Base-by-base conservation (phyloP, 805 yeast genomes). In the Pichia scutulata region DNA sequence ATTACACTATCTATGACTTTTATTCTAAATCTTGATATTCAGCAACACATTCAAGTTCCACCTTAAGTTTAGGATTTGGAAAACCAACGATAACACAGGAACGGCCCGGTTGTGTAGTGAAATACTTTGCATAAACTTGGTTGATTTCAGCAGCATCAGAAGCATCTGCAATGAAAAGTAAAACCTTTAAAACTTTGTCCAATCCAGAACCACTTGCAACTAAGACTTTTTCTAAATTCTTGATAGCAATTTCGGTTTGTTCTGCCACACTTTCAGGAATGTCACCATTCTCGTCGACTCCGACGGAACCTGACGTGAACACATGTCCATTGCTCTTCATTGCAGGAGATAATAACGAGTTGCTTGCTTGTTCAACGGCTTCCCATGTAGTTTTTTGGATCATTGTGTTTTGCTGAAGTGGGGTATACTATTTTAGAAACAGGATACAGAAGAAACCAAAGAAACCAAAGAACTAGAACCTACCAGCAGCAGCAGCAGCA, bases 91-190 rank as follows among this genome's bases (percentile, higher is more conserved):
- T 70, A 30, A 77, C 69, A 60, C 80, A 75, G 47, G 75, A 70
- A 63, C 82, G 69, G 4, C 80, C 79, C 16, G 83, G 83, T 54
- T 69, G 68, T 41, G 69, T 68, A 2, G 73, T 69, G 64, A 78
- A 77, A 57, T 72, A 69, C 52, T 71, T 66, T 14, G 66, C 70
- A 56, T 77, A 78, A 33, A 77, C 67, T 44, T 69, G 61, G 62
- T 77, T 78, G 51, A 78, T 71, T 14, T 57, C 63, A 12, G 69
- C 57, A 19, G 75, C 70, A 55, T 73, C 70, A 30, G 67, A 64
- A n/a, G 70, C 70, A 53, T 77, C 73, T 12, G 72, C 64, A 49
- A 78, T 70, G 56, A 77, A 76, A 57, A 76, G 65, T 48, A 75
- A 60, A 1, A 77, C 80, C 58, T 78, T 78, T 59, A 77, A 60